These are phyloP conservation scores for Tylopilus sp. DNA, from an alignment of 768 basidiomycete genomes.

Conservation along the genomic window DNA sequence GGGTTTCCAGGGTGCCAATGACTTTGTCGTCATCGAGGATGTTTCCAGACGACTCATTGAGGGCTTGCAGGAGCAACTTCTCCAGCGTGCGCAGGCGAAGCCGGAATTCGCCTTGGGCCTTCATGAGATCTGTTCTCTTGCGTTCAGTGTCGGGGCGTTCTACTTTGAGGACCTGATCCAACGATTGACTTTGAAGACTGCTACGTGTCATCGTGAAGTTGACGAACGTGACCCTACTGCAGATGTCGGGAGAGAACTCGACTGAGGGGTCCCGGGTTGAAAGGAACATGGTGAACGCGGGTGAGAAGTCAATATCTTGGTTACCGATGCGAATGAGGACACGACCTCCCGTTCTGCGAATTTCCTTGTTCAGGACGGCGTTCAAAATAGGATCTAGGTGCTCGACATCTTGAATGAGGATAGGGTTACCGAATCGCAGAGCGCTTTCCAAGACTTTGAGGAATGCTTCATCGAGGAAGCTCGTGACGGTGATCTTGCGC, in stretches of 20 bases:
- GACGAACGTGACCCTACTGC: slow-evolving; percentile 93
- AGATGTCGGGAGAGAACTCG: slow-evolving; percentile 97
- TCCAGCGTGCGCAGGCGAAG: slow-evolving; percentile 90
- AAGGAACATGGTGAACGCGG: slow-evolving; percentile 99
- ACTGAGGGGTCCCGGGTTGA: slow-evolving; percentile 96
- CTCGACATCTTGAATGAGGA: slow-evolving; percentile 97
- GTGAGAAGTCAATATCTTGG: slow-evolving; percentile 99
- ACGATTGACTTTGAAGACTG: slow-evolving; percentile 96
- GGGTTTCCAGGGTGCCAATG: slow-evolving; percentile 90
- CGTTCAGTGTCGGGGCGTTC: slow-evolving; percentile 96
- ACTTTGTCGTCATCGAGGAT: slow-evolving; percentile 99
- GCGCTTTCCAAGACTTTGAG: slow-evolving; percentile 97
- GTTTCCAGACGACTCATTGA: slow-evolving; percentile 95
- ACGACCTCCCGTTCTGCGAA: slow-evolving; percentile 92
- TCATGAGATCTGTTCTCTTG: slow-evolving; percentile 95
- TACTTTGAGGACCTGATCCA: slow-evolving; percentile 95
- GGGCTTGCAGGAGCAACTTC: slow-evolving; percentile 86
- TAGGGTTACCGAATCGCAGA: slow-evolving; percentile 96
- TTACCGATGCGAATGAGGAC: slow-evolving; percentile 94
- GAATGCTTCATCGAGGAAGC: slow-evolving; percentile 98
- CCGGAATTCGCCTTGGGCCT: slow-evolving; percentile 97
- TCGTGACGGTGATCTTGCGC: slow-evolving; percentile 96
- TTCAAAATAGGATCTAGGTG: slow-evolving; percentile 97
- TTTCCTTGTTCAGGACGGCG: slow-evolving; percentile 94
- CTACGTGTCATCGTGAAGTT: slow-evolving; percentile 99